A percentile compares a stretch with the other conserved stretches of the same genome.
phyloP scores from a whole-genome alignment of 225 moss, liverwort and hornwort genomes.

The Marchantia polymorpha region DNA sequence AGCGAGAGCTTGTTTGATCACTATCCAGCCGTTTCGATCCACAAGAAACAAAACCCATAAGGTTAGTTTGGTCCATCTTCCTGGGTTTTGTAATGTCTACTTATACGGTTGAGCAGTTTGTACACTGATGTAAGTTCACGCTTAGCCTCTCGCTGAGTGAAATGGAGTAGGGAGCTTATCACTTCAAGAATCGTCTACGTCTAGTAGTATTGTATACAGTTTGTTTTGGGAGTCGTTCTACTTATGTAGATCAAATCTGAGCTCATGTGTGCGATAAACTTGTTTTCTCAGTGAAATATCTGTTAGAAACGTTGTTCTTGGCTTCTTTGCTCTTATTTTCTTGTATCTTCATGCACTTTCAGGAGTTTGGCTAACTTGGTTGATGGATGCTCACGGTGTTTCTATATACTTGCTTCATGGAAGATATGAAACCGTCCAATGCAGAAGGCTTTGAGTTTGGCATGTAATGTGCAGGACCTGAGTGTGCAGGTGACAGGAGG shows the following conservation, averaged over 20 bases:
- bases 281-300: neutral
- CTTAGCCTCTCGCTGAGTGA: neutral
- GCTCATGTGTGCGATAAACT: neutral
- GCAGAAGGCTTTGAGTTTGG: conserved; percentile 6
- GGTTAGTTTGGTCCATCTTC: neutral
- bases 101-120: neutral
- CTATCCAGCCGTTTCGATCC: neutral
- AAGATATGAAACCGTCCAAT: neutral
- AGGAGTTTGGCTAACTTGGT: neutral
- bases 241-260: neutral
- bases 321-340: neutral
- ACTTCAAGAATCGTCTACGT: neutral
- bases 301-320: neutral
- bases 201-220: neutral
- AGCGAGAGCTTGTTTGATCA: neutral
- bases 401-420: neutral
- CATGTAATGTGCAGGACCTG: conserved; percentile 1
- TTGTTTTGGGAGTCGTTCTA: neutral
- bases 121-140: neutral
- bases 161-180: neutral
- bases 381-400: neutral
- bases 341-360: neutral
- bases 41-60: neutral
- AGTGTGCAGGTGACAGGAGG: conserved; percentile 7
- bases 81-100: neutral